A percentile compares a stretch with the other conserved stretches of the same genome.
Conservation (phyloP, 768 basidiomycete species). For the Naganishia vishniacii region DNA sequence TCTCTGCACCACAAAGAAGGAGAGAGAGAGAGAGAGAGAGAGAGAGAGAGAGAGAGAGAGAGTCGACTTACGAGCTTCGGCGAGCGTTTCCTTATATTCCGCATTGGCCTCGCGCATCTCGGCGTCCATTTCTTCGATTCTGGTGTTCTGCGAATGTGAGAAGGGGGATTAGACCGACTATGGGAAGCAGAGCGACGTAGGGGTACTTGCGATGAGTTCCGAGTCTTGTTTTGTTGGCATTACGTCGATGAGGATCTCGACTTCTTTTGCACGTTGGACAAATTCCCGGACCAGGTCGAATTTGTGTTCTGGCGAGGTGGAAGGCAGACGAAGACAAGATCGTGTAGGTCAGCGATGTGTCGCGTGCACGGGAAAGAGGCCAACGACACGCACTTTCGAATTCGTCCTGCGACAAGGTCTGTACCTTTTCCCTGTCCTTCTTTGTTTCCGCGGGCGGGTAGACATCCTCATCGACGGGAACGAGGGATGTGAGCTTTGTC, state of each 20-base stretch:
- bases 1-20: neutral
- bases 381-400: too few relatives aligned
- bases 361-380: too few relatives aligned
- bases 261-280: constrained; percentile 22
- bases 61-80: neutral
- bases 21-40: neutral
- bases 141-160: neutral
- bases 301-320: constrained; percentile 8
- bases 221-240: constrained; percentile 20
- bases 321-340: neutral
- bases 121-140: neutral
- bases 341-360: too few relatives aligned
- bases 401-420: constrained; percentile 9
- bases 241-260: constrained; percentile 18
- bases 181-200: neutral
- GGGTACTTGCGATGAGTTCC: constrained; percentile 10
- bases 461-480: constrained; percentile 5
- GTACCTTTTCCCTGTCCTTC: constrained; percentile 17
- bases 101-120: constrained; percentile 13
- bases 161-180: too few relatives aligned
- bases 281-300: constrained; percentile 11
- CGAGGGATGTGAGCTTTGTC: constrained; percentile 1
- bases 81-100: neutral
- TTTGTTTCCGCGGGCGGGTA: constrained; percentile 17
- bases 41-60: neutral